Evolutionary conservation across 441 rosid genomes (phyloP), one percentile per base, ranked within the genome.

Genomic region (Pelargonium citronellum): DNA sequence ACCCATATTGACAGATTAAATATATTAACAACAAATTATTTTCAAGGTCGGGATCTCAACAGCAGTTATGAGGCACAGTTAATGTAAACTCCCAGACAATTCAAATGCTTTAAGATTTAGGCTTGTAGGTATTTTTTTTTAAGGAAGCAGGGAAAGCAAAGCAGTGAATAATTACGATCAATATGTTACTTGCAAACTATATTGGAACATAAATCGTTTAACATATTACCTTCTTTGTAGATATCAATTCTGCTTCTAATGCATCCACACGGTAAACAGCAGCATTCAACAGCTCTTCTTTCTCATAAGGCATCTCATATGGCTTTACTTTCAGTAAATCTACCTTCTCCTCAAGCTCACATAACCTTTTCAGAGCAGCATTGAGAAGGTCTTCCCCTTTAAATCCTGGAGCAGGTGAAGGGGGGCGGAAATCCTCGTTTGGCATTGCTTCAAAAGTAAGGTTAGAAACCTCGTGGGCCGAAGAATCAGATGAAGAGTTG

Each of bases 251-350:
- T 61, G 98, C 97, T 84, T 95, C 99, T 55, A 95, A 81, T 57
- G 98, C 99, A 76, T 95, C 97, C 71, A 95, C 98, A 10, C 97
- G 93, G 76, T 93, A 92, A 13, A 91, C 97, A 9, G 98, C 97
- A 67, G 97, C 96, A 80, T 88, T 91, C 68, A 95, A 79, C 78
- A 95, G 76, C 73, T 95, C 99, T 76, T 78, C 99, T 83, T 95
- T 95, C 84, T 92, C 98, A 12, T 67, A 85, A 27, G 98, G 98
- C 98, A 95, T 92, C 83, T 87, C 93, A 60, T 83, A 80, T 47
- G 97, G 97, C 83, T 89, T 95, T 46, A 90, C 77, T 76, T 88
- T 88, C 49, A 95, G 91, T 6, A 87, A 86, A 73, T 75, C 86
- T 10, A 95, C 91, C 81, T 91, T 95, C 74, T 80, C 89, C 82